phyloP scores from a whole-genome alignment of 306 rosid genomes.

The Pyrus pyrifolia region DNA sequence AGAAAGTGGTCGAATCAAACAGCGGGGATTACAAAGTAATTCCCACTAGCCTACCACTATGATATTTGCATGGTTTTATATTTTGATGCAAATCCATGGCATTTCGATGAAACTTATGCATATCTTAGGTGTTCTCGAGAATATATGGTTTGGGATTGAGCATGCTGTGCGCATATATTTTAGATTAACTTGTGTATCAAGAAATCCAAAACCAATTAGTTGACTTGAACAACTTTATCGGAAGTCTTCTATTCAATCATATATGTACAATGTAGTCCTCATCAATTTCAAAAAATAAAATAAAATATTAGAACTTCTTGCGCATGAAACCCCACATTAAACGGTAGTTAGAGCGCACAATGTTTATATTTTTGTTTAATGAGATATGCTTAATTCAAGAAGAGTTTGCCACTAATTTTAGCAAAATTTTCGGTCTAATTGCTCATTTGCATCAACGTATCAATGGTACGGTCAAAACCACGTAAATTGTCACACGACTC shows the following conservation, averaged over 20 bases:
- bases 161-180: background rate
- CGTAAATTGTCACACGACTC: too few relatives aligned
- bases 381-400: background rate
- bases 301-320: background rate
- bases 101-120: conserved; percentile 1
- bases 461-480: too few relatives aligned
- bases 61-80: background rate
- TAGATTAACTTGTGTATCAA: background rate
- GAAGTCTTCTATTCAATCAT: background rate
- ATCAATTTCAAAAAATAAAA: too few relatives aligned
- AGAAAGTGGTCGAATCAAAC: background rate
- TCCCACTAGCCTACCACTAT: background rate
- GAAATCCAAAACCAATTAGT: background rate
- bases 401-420: background rate
- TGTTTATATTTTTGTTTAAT: background rate
- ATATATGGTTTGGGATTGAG: background rate
- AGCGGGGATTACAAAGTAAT: background rate
- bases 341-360: background rate
- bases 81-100: background rate
- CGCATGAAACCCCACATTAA: background rate
- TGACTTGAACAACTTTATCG: background rate
- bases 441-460: background rate
- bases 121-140: conserved; percentile 4
- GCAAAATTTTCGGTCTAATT: background rate
- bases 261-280: too few relatives aligned